phyloP scores from a whole-genome alignment of 2,329 filamentous ascomycete genomes.

The Penicillium sp. region DNA sequence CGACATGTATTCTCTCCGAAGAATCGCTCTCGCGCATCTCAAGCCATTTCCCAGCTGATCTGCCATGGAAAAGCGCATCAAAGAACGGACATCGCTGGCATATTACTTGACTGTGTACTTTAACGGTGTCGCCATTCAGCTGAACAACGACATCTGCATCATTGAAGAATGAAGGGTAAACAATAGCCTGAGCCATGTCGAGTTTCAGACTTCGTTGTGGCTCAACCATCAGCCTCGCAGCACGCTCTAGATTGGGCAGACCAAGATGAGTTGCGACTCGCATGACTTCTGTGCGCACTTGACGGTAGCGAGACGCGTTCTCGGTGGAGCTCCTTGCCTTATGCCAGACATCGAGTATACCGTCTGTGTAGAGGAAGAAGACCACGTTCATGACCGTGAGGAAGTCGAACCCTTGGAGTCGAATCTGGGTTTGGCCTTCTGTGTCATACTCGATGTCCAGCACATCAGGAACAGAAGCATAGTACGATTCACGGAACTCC shows the following conservation, averaged over 20 bases:
- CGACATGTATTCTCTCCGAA: slow-evolving; percentile 58
- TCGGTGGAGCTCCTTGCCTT: slow-evolving; percentile 60
- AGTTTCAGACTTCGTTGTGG: slow-evolving; percentile 58
- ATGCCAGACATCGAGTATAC: slow-evolving; percentile 79
- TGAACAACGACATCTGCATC: slow-evolving; percentile 75
- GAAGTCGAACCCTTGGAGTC: slow-evolving; percentile 66
- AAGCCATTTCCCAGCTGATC: slow-evolving; percentile 79
- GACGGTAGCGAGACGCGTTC: slow-evolving; percentile 66
- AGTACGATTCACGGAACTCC: slow-evolving; percentile 51
- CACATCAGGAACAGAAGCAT: slow-evolving; percentile 55
- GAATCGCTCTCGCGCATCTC: slow-evolving; percentile 54
- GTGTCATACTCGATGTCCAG: slow-evolving; percentile 52
- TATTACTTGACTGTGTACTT: slow-evolving; percentile 70
- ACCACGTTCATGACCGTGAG: slow-evolving; percentile 73
- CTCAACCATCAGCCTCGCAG: slow-evolving; percentile 66
- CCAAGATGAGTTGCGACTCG: slow-evolving; percentile 68
- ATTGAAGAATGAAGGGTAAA: slow-evolving; percentile 65
- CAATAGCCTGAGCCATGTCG: slow-evolving; percentile 66
- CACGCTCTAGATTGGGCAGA: slow-evolving; percentile 65
- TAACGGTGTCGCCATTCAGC: slow-evolving; percentile 62
- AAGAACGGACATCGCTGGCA: slow-evolving; percentile 90
- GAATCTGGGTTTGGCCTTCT: slow-evolving; percentile 52
- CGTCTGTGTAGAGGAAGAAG: slow-evolving; percentile 75
- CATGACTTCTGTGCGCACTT: slow-evolving; percentile 81
- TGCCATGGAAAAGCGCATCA: slow-evolving; percentile 79